A percentile compares a stretch with the other conserved stretches of the same genome.
These are phyloP conservation scores for Chytriomyces confervae DNA, from an alignment of 192 early-diverging fungal species.

Conservation along the genomic window DNA sequence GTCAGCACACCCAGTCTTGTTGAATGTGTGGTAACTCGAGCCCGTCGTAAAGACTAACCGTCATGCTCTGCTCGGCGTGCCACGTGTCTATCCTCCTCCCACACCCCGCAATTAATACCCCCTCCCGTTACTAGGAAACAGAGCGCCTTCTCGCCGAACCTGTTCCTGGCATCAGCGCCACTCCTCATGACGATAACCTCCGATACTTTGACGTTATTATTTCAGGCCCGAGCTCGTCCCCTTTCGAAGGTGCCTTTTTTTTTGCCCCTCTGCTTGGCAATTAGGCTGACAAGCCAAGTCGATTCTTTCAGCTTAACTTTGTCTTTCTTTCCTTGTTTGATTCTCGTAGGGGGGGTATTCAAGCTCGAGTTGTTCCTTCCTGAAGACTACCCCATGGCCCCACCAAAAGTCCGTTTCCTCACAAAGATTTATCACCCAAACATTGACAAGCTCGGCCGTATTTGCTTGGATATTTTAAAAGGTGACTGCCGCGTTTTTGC, in stretches of 20 bases:
- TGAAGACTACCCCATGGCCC: slow-evolving; percentile 97
- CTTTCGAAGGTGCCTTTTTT: slow-evolving; percentile 84
- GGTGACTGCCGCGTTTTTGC: slow-evolving; percentile 51
- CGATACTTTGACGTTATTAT: slow-evolving; percentile 97
- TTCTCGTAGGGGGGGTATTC: slow-evolving; percentile 79
- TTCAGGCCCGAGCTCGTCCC: slow-evolving; percentile 86
- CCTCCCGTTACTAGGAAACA: slow-evolving; percentile 74
- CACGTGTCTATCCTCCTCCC: background rate
- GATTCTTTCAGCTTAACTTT: background rate
- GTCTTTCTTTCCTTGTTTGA: background rate
- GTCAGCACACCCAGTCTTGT: slow-evolving; percentile 14
- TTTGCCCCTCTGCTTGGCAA: background rate
- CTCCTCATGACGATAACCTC: slow-evolving; percentile 90
- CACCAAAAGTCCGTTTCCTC: slow-evolving; percentile 96
- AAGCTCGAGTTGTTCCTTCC: slow-evolving; percentile 95
- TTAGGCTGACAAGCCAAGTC: background rate
- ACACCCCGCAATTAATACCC: slow-evolving; percentile 8
- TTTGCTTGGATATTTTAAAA: slow-evolving; percentile 98
- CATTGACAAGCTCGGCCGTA: slow-evolving; percentile 92
- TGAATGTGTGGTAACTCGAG: background rate
- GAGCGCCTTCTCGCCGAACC: slow-evolving; percentile 93
- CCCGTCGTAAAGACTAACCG: background rate
- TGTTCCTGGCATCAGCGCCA: slow-evolving; percentile 90
- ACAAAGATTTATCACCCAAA: slow-evolving; percentile 94
- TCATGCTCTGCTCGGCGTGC: background rate